phyloP scores from a whole-genome alignment of 1,139 yeast genomes.

The Magnusiomyces suaveolens region DNA sequence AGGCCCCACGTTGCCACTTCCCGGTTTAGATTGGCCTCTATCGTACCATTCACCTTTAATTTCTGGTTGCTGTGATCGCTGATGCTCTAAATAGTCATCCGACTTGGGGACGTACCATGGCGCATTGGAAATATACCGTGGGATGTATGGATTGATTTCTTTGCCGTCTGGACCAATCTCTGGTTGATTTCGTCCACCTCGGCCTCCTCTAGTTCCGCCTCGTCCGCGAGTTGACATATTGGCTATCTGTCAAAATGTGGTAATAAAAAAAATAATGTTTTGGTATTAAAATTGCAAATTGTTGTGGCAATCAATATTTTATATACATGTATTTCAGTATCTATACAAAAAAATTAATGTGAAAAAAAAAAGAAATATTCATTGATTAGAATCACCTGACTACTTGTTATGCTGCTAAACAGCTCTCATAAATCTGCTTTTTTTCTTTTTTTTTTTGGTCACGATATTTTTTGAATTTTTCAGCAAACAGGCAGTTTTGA shows the following conservation, averaged over 20 bases:
- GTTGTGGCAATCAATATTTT: too few relatives aligned
- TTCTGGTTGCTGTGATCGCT: conserved; percentile 32
- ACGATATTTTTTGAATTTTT: too few relatives aligned
- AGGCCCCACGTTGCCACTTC: conserved; percentile 23
- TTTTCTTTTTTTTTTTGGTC: too few relatives aligned
- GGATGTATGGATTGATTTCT: conserved; percentile 30
- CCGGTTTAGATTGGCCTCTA: conserved; percentile 19
- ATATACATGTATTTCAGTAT: too few relatives aligned
- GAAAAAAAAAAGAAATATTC: not conserved
- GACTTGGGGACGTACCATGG: conserved; percentile 42
- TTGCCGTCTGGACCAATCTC: conserved; percentile 33
- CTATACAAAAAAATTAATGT: too few relatives aligned
- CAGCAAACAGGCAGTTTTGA: too few relatives aligned
- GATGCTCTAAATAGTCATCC: conserved; percentile 43
- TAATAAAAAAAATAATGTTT: too few relatives aligned
- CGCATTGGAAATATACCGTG: conserved; percentile 38
- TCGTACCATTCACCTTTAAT: conserved; percentile 27
- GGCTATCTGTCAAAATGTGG: not conserved
- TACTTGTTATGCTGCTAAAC: not conserved
- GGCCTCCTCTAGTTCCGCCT: conserved; percentile 9
- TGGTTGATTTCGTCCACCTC: conserved; percentile 5
- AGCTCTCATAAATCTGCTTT: not conserved
- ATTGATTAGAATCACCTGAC: not conserved
- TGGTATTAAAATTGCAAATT: too few relatives aligned
- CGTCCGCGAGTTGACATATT: conserved; percentile 11